These are phyloP conservation scores for Vicia villosa DNA, from an alignment of 306 rosid species.

Conservation along the genomic window DNA sequence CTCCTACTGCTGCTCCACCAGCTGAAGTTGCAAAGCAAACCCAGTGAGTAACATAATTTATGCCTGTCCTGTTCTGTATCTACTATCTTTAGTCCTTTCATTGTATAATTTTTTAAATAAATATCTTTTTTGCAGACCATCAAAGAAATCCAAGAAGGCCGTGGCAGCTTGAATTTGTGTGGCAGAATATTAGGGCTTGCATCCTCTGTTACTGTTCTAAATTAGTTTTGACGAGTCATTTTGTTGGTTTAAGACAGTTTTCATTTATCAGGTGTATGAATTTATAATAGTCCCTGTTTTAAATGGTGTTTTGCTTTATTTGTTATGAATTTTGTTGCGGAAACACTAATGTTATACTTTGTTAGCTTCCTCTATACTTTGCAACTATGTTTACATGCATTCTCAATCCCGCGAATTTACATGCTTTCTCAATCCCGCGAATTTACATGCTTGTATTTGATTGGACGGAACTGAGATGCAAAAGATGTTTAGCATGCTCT, in stretches of 20 bases:
- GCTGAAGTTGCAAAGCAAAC: conserved; percentile 54
- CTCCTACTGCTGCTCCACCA: conserved; percentile 41
- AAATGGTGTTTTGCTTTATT: conserved; percentile 15
- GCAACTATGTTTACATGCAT: neutral
- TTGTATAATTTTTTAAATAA: neutral
- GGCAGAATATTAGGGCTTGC: conserved; percentile 27
- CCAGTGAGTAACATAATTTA: conserved; percentile 53
- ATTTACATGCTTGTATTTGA: too few species aligned
- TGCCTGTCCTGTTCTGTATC: neutral
- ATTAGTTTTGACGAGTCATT: conserved; percentile 54
- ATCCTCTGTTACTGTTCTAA: conserved; percentile 37
- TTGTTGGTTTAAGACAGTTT: conserved; percentile 47
- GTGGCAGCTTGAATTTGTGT: conserved; percentile 19
- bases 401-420: too few species aligned
- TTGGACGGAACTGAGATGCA: too few species aligned
- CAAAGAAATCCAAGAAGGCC: conserved; percentile 83
- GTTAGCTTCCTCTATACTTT: neutral
- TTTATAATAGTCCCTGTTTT: conserved; percentile 33
- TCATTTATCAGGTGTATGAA: conserved; percentile 40
- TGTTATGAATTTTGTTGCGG: neutral
- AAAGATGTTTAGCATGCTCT: too few species aligned
- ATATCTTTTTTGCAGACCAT: conserved; percentile 50
- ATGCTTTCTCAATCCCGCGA: too few species aligned
- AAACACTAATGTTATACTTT: conserved; percentile 3
- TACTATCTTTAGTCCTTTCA: neutral